Percentiles rank a stretch among this genome's conserved stretches.
Conservation (phyloP, 2,329 filamentous ascomycete species). For the Didymosphaeria variabile region DNA sequence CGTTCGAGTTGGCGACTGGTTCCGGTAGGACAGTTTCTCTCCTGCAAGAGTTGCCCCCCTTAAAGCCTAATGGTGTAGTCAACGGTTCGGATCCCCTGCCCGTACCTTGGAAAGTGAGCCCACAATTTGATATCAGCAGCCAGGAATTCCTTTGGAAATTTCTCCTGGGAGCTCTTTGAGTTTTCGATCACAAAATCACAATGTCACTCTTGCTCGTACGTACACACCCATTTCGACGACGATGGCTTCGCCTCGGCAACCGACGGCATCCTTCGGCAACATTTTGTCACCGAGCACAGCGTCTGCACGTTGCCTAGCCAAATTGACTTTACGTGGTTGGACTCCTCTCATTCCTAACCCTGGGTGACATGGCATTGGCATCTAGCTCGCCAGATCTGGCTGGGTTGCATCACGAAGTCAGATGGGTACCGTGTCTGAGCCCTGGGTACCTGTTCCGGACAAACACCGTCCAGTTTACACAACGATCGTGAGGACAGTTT, state of each 20-base stretch:
- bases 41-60: conserved; percentile 42
- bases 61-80: conserved; percentile 35
- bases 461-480: neutral
- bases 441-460: neutral
- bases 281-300: neutral
- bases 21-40: conserved; percentile 45
- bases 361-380: neutral
- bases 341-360: neutral
- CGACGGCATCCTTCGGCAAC: conserved; percentile 2
- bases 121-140: conserved; percentile 40
- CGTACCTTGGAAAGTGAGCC: conserved; percentile 39
- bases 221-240: neutral
- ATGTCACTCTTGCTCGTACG: neutral
- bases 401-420: neutral
- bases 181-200: neutral
- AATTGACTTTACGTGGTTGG: neutral
- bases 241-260: conserved; percentile 1
- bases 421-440: neutral
- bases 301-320: neutral
- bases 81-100: conserved; percentile 39
- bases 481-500: neutral
- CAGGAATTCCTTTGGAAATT: conserved; percentile 48
- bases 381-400: neutral
- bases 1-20: conserved; percentile 47
- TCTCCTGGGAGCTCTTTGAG: conserved; percentile 42